These are phyloP conservation scores for Diaporthe vaccinii DNA, from an alignment of 2,329 filamentous ascomycete genomes.

Conservation along the genomic window DNA sequence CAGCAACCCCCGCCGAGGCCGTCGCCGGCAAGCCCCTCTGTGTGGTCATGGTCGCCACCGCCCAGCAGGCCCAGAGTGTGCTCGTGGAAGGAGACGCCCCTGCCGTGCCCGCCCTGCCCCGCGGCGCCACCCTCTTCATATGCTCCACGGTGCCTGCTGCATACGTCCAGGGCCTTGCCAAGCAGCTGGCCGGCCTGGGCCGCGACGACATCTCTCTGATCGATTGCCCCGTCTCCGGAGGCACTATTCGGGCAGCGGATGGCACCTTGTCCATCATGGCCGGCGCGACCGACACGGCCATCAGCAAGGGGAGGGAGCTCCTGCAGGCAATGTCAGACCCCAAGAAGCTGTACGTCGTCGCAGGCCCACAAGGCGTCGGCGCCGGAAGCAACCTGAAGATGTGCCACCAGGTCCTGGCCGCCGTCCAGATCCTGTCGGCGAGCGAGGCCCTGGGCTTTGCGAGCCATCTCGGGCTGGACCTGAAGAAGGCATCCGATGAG, in stretches of 20 bases:
- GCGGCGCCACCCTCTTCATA: conserved; percentile 72
- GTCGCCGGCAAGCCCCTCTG: conserved; percentile 72
- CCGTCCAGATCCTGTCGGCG: conserved; percentile 72
- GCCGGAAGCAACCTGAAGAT: conserved; percentile 74
- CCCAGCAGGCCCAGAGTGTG: conserved; percentile 75
- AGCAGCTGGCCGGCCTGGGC: conserved; percentile 66
- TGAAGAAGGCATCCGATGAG: conserved; percentile 55
- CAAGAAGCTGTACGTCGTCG: conserved; percentile 72
- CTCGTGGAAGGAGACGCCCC: conserved; percentile 71
- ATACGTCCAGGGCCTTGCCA: conserved; percentile 72
- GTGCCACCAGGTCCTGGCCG: conserved; percentile 74
- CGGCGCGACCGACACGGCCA: conserved; percentile 68
- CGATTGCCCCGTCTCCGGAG: conserved; percentile 81
- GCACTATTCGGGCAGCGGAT: conserved; percentile 75
- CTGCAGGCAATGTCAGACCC: conserved; percentile 74
- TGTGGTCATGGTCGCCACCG: conserved; percentile 83
- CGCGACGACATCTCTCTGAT: conserved; percentile 76
- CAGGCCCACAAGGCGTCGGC: conserved; percentile 66
- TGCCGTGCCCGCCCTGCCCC: conserved; percentile 63
- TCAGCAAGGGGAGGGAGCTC: conserved; percentile 69
- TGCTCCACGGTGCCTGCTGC: conserved; percentile 79
- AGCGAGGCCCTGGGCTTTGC: conserved; percentile 74
- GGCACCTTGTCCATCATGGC: conserved; percentile 84
- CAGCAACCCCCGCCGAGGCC: conserved; percentile 71
- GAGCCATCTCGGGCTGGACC: conserved; percentile 66